Conservation (phyloP, 73 alveolate species). For the Paramecium tetraurelia region DNA sequence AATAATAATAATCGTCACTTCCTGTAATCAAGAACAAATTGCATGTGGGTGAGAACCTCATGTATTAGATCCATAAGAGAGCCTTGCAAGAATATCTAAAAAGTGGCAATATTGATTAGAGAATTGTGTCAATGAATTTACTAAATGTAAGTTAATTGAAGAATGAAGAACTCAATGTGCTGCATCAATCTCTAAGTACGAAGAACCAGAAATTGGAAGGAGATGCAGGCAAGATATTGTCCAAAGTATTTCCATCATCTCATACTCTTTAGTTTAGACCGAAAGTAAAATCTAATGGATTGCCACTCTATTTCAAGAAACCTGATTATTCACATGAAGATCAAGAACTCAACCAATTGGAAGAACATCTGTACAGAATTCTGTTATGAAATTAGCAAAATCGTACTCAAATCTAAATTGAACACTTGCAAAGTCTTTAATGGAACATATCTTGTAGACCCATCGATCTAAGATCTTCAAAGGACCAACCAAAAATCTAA, state of each 20-base stretch:
- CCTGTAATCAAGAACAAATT: not conserved
- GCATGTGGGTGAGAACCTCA: not conserved
- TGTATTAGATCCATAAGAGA: not conserved
- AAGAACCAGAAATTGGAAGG: not conserved
- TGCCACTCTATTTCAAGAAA: not conserved
- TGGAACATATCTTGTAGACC: constrained; percentile 35
- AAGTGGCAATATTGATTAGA: not conserved
- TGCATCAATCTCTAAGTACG: not conserved
- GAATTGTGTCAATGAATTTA: constrained; percentile 35
- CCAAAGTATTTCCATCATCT: not conserved
- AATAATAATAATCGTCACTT: not conserved
- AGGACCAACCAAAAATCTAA: not conserved
- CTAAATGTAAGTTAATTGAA: not conserved
- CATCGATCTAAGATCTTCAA: not conserved
- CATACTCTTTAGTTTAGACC: not conserved
- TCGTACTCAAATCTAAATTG: constrained; percentile 31
- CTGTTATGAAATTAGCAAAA: not conserved
- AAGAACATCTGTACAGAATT: not conserved
- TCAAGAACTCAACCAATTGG: constrained; percentile 7
- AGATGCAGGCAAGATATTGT: not conserved
- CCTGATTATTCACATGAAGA: constrained; percentile 26
- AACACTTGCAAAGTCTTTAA: constrained; percentile 36
- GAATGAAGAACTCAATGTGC: not conserved
- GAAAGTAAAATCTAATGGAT: not conserved
- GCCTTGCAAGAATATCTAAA: not conserved